Evolutionary conservation across 1,284 basidiomycete species (phyloP).

Genomic region (Lentinula novae-zelandiae): DNA sequence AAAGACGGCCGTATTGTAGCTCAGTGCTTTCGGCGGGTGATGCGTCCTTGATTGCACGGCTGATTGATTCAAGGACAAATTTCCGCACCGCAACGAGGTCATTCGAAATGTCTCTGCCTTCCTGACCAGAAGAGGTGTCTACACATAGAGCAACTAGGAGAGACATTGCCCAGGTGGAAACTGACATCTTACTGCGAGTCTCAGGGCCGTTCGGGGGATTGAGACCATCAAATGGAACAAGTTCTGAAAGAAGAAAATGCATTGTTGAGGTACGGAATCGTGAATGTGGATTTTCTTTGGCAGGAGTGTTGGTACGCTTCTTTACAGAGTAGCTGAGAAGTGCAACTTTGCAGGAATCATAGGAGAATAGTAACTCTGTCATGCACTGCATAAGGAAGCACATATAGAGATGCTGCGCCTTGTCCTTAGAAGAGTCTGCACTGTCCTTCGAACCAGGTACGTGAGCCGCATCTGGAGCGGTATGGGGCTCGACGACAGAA

Average conservation of each 20-base stretch:
- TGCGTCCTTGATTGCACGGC: constrained; percentile 82
- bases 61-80: constrained; percentile 86
- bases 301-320: constrained; percentile 57
- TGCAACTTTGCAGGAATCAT: constrained; percentile 85
- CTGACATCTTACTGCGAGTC: constrained; percentile 53
- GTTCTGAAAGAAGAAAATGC: constrained; percentile 73
- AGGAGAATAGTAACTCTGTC: constrained; percentile 91
- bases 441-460: constrained; percentile 4
- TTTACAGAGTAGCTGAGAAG: constrained; percentile 81
- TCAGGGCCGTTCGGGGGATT: constrained; percentile 53
- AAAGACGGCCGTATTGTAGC: constrained; percentile 82
- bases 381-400: constrained; percentile 91
- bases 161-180: constrained; percentile 90
- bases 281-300: constrained; percentile 51
- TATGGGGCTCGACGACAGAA: neutral
- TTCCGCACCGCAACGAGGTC: constrained; percentile 87
- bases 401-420: constrained; percentile 59
- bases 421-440: constrained; percentile 12
- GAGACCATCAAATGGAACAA: constrained; percentile 76
- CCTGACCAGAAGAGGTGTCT: constrained; percentile 65
- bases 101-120: constrained; percentile 72
- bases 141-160: constrained; percentile 90
- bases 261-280: constrained; percentile 66
- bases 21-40: constrained; percentile 66
- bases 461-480: neutral